Percentiles rank a stretch among this genome's conserved stretches.
phyloP scores from a whole-genome alignment of 116 monocot genomes.

The Dioscorea cayenensis region DNA sequence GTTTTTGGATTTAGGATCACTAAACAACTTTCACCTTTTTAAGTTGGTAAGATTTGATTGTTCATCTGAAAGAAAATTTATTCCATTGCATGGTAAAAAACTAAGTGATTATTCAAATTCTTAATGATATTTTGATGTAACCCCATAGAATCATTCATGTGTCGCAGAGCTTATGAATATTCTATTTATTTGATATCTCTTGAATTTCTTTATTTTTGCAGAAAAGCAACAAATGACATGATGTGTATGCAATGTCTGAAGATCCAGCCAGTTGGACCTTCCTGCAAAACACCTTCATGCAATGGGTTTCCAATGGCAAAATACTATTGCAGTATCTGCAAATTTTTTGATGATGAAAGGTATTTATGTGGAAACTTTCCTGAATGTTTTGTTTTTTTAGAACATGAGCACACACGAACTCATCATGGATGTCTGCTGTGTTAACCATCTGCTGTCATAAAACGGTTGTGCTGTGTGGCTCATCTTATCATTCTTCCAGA shows the following conservation, averaged over 20 bases:
- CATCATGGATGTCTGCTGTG: background rate
- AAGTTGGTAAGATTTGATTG: too few species aligned
- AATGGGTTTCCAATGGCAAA: conserved; percentile 79
- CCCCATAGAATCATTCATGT: too few species aligned
- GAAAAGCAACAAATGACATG: conserved; percentile 95
- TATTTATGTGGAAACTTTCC: conserved; percentile 12
- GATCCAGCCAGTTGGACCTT: conserved; percentile 79
- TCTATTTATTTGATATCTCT: background rate
- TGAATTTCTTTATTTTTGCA: conserved; percentile 18
- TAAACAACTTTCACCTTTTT: too few species aligned
- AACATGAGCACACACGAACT: background rate
- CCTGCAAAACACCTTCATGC: conserved; percentile 75
- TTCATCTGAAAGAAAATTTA: too few species aligned
- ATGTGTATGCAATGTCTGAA: conserved; percentile 94
- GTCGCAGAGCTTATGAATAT: background rate
- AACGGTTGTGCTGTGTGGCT: too few species aligned
- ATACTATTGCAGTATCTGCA: conserved; percentile 95
- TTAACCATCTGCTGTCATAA: background rate
- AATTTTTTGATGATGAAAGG: conserved; percentile 99
- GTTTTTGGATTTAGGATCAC: too few species aligned
- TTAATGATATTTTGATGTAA: too few species aligned
- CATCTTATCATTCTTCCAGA: too few species aligned
- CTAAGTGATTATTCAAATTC: too few species aligned
- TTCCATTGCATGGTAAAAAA: too few species aligned
- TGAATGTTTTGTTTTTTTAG: background rate